These are phyloP conservation scores for Exserohilum turcica DNA, from an alignment of 2,329 filamentous ascomycete genomes.

Conservation along the genomic window DNA sequence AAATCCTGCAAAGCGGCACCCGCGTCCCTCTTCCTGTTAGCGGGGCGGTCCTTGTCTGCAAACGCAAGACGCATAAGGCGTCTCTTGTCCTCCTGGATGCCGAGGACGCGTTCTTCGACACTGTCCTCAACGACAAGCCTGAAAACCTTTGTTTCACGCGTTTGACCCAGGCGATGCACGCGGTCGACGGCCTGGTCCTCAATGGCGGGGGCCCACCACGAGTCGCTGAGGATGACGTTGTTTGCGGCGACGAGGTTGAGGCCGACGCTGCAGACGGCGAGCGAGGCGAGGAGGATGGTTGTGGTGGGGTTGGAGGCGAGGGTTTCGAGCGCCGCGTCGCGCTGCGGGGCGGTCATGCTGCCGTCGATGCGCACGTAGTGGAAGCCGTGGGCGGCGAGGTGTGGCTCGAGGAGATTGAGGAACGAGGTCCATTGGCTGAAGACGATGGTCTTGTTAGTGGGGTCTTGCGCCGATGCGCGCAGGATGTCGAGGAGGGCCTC, in stretches of 20 bases:
- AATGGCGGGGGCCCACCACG: conserved; percentile 90
- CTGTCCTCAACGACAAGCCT: conserved; percentile 78
- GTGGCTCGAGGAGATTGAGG: conserved; percentile 71
- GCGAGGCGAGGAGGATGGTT: conserved; percentile 78
- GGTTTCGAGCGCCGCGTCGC: conserved; percentile 72
- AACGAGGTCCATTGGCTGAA: conserved; percentile 82
- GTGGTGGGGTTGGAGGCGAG: conserved; percentile 71
- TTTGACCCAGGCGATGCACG: conserved; percentile 85
- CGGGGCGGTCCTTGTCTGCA: conserved; percentile 68
- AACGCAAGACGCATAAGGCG: conserved; percentile 79
- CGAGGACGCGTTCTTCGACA: conserved; percentile 80
- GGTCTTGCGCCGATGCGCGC: conserved; percentile 67
- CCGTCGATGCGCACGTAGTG: conserved; percentile 78
- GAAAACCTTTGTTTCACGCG: conserved; percentile 76
- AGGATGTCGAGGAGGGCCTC: conserved; percentile 78
- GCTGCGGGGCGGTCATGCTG: conserved; percentile 70
- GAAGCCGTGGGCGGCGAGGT: conserved; percentile 66
- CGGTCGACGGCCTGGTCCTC: conserved; percentile 91
- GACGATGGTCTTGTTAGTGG: conserved; percentile 69
- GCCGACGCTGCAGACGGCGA: conserved; percentile 82
- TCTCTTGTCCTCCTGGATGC: conserved; percentile 79
- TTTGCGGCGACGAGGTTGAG: conserved; percentile 86
- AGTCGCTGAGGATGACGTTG: conserved; percentile 81
- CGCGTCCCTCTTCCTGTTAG: conserved; percentile 52
- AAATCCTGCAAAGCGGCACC: conserved; percentile 55